phyloP scores from a whole-genome alignment of 164 flowering plant genomes.

The Paratinospora sagittata region DNA sequence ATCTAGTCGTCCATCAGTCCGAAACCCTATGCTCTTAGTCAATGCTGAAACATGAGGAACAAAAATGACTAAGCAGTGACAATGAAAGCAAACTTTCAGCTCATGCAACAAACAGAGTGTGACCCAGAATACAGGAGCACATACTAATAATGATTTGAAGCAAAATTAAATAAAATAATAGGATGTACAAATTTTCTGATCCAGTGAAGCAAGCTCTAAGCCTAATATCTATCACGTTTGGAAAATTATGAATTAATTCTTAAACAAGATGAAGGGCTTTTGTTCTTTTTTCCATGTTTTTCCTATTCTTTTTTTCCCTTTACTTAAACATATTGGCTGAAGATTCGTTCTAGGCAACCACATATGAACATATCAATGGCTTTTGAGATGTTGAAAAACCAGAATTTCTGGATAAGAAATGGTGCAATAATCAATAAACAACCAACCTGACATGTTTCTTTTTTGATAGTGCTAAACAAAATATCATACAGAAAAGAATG shows the following conservation, averaged over 20 bases:
- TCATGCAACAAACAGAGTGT: neutral
- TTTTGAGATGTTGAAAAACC: too few relatives aligned
- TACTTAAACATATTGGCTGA: neutral
- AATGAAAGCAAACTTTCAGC: neutral
- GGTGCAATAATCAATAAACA: too few relatives aligned
- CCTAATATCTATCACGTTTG: neutral
- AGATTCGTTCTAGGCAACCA: neutral
- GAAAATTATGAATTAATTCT: neutral
- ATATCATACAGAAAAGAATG: neutral
- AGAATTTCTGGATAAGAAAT: too few relatives aligned
- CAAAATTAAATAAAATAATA: too few relatives aligned
- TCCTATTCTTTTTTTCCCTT: neutral
- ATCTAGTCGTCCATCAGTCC: slow-evolving; percentile 84
- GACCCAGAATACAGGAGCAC: neutral
- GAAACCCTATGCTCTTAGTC: slow-evolving; percentile 72
- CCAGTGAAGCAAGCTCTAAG: neutral
- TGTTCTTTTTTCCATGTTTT: neutral
- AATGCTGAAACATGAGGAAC: slow-evolving; percentile 57
- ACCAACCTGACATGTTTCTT: neutral
- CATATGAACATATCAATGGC: too few relatives aligned
- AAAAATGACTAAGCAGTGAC: too few relatives aligned
- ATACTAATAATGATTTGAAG: neutral
- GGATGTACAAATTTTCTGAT: neutral
- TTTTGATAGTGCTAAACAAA: neutral
- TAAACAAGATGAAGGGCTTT: neutral